Conservation (phyloP, 106 monocot species). For the Vanilla planifolia region DNA sequence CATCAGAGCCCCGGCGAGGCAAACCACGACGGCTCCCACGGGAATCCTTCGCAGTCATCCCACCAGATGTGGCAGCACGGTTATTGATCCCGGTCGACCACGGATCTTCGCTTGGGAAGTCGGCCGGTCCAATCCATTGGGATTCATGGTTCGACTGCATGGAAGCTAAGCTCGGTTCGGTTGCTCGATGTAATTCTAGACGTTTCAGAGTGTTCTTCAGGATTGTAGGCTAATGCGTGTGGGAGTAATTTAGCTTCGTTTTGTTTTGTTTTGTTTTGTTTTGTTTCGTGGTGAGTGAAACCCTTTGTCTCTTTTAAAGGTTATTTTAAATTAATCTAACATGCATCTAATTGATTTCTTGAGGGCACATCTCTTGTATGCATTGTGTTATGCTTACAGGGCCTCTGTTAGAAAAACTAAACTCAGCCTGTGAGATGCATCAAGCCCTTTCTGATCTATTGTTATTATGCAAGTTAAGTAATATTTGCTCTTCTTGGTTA, state of each 20-base stretch:
- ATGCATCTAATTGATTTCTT: conserved; percentile 8
- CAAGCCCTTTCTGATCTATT: too few species aligned
- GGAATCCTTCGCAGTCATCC: conserved; percentile 44
- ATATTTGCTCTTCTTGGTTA: too few species aligned
- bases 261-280: neutral
- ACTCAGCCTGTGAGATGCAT: too few species aligned
- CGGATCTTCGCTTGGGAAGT: neutral
- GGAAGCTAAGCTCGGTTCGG: conserved; percentile 1
- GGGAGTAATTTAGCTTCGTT: neutral
- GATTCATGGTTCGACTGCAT: neutral
- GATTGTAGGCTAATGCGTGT: conserved; percentile 9
- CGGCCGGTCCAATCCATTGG: too few species aligned
- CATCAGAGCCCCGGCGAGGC: conserved; percentile 48
- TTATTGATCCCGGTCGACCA: conserved; percentile 35
- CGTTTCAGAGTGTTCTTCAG: conserved; percentile 7
- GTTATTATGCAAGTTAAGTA: too few species aligned
- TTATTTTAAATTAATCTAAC: conserved; percentile 23
- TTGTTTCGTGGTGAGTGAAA: neutral
- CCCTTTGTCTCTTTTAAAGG: neutral
- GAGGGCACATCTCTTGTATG: too few species aligned
- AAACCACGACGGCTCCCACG: conserved; percentile 48
- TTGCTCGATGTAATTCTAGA: conserved; percentile 5
- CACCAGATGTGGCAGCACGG: conserved; percentile 82
- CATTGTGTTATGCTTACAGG: too few species aligned
- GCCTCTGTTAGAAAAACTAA: too few species aligned